These are phyloP conservation scores for Ordospora pajunii DNA, from an alignment of 371 early-diverging fungal genomes.

Conservation along the genomic window DNA sequence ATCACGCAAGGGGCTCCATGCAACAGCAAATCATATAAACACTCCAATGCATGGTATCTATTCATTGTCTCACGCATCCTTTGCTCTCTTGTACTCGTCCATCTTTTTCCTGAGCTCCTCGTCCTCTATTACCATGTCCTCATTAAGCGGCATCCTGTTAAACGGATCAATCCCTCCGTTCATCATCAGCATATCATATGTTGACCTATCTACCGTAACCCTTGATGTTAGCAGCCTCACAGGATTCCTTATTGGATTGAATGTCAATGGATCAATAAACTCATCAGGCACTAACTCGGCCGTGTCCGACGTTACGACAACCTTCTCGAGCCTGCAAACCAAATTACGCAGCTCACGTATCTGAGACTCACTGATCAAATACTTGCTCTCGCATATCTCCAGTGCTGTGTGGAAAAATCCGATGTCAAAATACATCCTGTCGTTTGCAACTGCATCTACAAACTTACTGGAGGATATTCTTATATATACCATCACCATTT, in stretches of 20 bases:
- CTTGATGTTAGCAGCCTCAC: slow-evolving; percentile 79
- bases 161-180: slow-evolving; percentile 87
- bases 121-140: slow-evolving; percentile 70
- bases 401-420: slow-evolving; percentile 49
- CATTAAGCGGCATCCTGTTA: slow-evolving; percentile 72
- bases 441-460: slow-evolving; percentile 67
- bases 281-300: slow-evolving; percentile 67
- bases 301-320: slow-evolving; percentile 59
- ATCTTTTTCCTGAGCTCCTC: slow-evolving; percentile 50
- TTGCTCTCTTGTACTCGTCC: background rate
- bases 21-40: background rate
- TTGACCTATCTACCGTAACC: slow-evolving; percentile 75
- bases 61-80: too few relatives aligned
- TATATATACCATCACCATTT: slow-evolving; percentile 74
- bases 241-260: slow-evolving; percentile 82
- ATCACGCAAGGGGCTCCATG: slow-evolving; percentile 5
- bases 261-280: slow-evolving; percentile 76
- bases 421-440: slow-evolving; percentile 63
- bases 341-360: slow-evolving; percentile 64
- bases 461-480: slow-evolving; percentile 63
- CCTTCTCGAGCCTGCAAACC: slow-evolving; percentile 65
- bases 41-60: too few relatives aligned
- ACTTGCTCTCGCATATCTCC: slow-evolving; percentile 47
- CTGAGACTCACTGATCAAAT: slow-evolving; percentile 60
- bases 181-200: slow-evolving; percentile 80